Evolutionary conservation across 2,329 filamentous ascomycete genomes (phyloP).

Genomic region (Pseudogymnoascus sp.): DNA sequence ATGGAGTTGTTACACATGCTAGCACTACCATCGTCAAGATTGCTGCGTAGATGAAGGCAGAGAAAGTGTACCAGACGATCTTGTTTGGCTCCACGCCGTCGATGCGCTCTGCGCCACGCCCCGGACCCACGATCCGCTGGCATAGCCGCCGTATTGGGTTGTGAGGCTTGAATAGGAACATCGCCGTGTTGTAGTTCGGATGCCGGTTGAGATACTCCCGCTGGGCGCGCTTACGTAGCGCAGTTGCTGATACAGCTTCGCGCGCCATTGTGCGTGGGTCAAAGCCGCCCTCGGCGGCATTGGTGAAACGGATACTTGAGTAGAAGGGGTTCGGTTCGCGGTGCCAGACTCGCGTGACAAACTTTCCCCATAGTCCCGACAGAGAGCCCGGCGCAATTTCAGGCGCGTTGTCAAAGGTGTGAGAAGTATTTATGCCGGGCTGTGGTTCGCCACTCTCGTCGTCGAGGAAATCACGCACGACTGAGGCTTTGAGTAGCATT

Average conservation of each 20-base stretch:
- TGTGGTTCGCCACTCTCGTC: slow-evolving; percentile 47
- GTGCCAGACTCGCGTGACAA: slow-evolving; percentile 48
- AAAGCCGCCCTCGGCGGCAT: slow-evolving; percentile 65
- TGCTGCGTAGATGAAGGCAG: slow-evolving; percentile 83
- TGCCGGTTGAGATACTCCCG: slow-evolving; percentile 81
- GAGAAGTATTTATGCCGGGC: slow-evolving; percentile 21
- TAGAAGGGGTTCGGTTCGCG: slow-evolving; percentile 93
- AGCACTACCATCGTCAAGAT: slow-evolving; percentile 98
- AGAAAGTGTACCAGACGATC: slow-evolving; percentile 85
- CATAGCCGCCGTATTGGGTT: slow-evolving; percentile 76
- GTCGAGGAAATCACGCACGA: slow-evolving; percentile 90
- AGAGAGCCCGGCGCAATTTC: slow-evolving; percentile 42
- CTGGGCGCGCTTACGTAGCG: slow-evolving; percentile 77
- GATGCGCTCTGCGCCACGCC: slow-evolving; percentile 75
- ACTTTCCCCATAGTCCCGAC: slow-evolving; percentile 51
- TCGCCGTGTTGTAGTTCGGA: slow-evolving; percentile 83
- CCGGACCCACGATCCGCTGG: slow-evolving; percentile 84
- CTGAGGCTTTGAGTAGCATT: slow-evolving; percentile 92
- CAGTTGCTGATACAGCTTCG: slow-evolving; percentile 76
- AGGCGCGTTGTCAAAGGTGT: slow-evolving; percentile 6
- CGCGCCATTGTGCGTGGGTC: slow-evolving; percentile 84
- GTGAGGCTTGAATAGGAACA: slow-evolving; percentile 75
- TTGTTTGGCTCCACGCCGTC: slow-evolving; percentile 87
- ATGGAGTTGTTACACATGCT: slow-evolving; percentile 85
- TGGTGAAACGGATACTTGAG: slow-evolving; percentile 61